Percentiles rank a stretch among this genome's conserved stretches.
These are phyloP conservation scores for Fusarium musae DNA, from an alignment of 2,329 filamentous ascomycete species.

Conservation along the genomic window DNA sequence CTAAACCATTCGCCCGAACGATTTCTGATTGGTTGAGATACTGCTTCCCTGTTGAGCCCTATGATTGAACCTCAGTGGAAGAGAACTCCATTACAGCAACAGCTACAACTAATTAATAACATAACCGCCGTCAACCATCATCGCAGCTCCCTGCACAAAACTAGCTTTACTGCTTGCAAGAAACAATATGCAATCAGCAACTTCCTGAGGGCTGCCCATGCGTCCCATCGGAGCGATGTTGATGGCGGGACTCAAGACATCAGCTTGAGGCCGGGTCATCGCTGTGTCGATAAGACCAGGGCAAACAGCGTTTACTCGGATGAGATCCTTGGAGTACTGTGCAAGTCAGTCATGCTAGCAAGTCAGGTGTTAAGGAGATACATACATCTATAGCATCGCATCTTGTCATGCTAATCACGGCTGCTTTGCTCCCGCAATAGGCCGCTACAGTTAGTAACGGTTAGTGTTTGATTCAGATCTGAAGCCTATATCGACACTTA, in stretches of 20 bases:
- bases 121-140: constrained; percentile 65
- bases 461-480: accelerated
- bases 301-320: constrained; percentile 67
- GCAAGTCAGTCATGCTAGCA: background rate
- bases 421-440: constrained; percentile 68
- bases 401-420: constrained; percentile 68
- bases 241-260: background rate
- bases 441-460: constrained; percentile 51
- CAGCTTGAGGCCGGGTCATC: constrained; percentile 53
- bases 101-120: constrained; percentile 53
- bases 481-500: background rate
- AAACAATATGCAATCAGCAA: constrained; percentile 62
- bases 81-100: background rate
- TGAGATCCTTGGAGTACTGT: constrained; percentile 60
- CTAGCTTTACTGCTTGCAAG: constrained; percentile 60
- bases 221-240: constrained; percentile 60
- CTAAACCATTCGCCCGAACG: constrained; percentile 13
- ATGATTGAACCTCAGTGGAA: accelerated
- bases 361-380: accelerated
- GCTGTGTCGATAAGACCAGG: constrained; percentile 71
- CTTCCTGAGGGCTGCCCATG: constrained; percentile 61
- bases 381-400: constrained; percentile 49
- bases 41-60: accelerated
- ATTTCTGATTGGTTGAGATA: background rate
- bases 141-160: constrained; percentile 62